Conservation (phyloP, 805 yeast species). For the Saturnispora ahearnii region DNA sequence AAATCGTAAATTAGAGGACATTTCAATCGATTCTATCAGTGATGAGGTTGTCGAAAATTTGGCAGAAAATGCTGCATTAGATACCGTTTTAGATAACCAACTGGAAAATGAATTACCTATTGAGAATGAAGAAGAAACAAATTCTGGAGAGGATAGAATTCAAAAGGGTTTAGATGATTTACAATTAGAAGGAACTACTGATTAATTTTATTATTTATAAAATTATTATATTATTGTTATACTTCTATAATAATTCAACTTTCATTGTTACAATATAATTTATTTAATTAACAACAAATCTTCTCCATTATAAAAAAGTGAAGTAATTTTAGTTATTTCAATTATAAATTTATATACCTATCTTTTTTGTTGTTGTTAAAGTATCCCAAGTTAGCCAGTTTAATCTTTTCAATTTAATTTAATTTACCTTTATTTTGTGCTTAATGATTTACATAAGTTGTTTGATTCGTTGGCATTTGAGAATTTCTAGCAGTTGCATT, state of each 20-base stretch:
- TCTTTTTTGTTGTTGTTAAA: neutral
- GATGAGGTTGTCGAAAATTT: slow-evolving; percentile 6
- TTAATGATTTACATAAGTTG: slow-evolving; percentile 1
- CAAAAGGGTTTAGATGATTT: slow-evolving; percentile 2
- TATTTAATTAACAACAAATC: neutral
- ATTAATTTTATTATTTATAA: neutral
- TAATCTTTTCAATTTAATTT: neutral
- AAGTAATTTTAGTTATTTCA: neutral
- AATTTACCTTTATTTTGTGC: neutral
- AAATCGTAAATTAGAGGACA: neutral
- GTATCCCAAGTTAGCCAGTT: neutral
- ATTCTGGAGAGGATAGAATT: neutral
- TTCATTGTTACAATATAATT: neutral
- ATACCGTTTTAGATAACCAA: neutral
- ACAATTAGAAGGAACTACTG: neutral
- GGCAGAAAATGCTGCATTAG: neutral
- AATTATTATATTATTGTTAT: neutral
- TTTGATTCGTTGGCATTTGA: slow-evolving; percentile 17
- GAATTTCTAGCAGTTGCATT: slow-evolving; percentile 48
- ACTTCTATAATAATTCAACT: neutral
- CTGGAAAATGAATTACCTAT: neutral
- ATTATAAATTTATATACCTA: too few species aligned
- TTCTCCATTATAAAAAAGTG: neutral
- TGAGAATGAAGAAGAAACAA: neutral
- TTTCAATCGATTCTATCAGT: neutral